A percentile compares a stretch with the other conserved stretches of the same genome.
These are phyloP conservation scores for Phalaenopsis hybrid DNA, from an alignment of 116 monocot genomes.

Conservation along the genomic window DNA sequence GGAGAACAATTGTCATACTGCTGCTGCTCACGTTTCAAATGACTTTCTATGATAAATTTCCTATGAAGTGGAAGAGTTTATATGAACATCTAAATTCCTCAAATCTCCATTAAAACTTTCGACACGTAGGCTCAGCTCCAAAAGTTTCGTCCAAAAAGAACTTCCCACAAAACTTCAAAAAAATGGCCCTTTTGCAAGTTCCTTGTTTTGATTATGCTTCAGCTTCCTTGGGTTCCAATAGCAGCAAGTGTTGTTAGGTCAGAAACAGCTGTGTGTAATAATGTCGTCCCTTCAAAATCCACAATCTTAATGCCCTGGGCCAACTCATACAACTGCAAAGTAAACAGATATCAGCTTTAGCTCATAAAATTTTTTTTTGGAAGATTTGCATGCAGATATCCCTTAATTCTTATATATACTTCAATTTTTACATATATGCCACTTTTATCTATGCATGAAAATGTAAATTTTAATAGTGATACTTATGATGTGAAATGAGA, in stretches of 20 bases:
- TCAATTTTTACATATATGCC: too few relatives aligned
- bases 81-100: neutral
- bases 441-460: too few relatives aligned
- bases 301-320: slow-evolving; percentile 10
- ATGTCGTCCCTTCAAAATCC: slow-evolving; percentile 6
- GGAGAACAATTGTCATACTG: neutral
- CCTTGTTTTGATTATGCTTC: neutral
- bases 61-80: neutral
- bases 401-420: too few relatives aligned
- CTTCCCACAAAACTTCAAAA: neutral
- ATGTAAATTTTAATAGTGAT: too few relatives aligned
- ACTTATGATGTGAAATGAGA: too few relatives aligned
- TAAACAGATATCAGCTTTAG: neutral
- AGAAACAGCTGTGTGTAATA: neutral
- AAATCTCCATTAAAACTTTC: neutral
- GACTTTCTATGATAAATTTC: neutral
- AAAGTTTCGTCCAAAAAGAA: neutral
- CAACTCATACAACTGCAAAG: neutral
- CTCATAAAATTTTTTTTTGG: neutral
- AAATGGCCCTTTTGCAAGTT: neutral
- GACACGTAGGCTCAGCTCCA: neutral
- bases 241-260: neutral
- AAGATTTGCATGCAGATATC: too few relatives aligned
- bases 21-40: neutral
- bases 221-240: neutral